Base-by-base conservation (phyloP, 1,284 basidiomycete species). In the Heterobasidion occidentale region DNA sequence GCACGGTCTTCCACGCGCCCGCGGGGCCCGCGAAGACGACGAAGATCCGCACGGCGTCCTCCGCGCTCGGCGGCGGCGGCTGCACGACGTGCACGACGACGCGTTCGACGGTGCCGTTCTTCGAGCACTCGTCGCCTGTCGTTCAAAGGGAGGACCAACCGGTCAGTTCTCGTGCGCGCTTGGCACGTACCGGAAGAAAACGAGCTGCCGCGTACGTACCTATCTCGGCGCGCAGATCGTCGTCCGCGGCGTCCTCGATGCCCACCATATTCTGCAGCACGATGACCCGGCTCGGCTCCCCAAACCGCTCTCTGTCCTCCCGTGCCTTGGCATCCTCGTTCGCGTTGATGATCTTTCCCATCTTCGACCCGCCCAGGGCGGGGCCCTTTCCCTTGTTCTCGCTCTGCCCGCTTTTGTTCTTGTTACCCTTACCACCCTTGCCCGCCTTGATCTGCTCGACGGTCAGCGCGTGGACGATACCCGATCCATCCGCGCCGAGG, bases 1-100 rank as follows among this genome's bases (percentile, higher is more conserved):
- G 83, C 1, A 94, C 90, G 0, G 92, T 94, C 69, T 93, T 92
- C 92, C 93, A 98, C 2, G 94, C 95, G 8, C 92, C 95, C 0
- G 83, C 94, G 9, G 93, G 88, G 1, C 94, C 94, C 0, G 83
- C 83, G 64, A 94, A 96, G 51, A 88, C 74, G 7, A 94, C 86
- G 68, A 94, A 95, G 50, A 95, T 86, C 47, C 91, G 83, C 8
- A 94, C 84, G 0, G 84, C 81, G 35, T 92, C 86, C 9, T 83
- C 81, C 2, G 79, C 73, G 52, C 83, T 75, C 2, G 68, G 61
- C 0, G 86, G 80, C 2, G 79, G 72, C 1, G 90, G 88, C 50
- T 85, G 75, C 46, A 90, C 81, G 36, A 84, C 74, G 63, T 97
- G 92, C 1, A 96, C 79, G 47, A 95, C 75, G 9, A 97, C 92